Evolutionary conservation across 768 basidiomycete genomes (phyloP), one percentile per base, ranked within the genome.

Genomic region (Hebeloma cylindrosporum): DNA sequence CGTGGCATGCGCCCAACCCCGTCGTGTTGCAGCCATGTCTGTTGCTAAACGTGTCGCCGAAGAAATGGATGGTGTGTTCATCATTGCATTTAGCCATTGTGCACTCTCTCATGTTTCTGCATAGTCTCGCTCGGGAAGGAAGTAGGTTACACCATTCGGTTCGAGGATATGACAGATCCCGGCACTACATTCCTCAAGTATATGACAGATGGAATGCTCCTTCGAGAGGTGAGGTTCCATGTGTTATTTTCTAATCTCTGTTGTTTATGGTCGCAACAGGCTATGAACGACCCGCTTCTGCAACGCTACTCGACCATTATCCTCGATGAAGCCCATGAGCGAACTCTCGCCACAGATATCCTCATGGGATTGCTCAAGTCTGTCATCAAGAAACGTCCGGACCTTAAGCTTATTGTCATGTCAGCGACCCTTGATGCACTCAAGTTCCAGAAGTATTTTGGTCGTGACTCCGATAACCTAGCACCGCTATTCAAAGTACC

Each of bases 91-190:
- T n/a, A n/a, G n/a, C n/a, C n/a, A n/a, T n/a, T n/a, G n/a, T n/a
- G n/a, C n/a, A n/a, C n/a, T n/a, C n/a, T n/a, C n/a, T n/a, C n/a
- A n/a, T n/a, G n/a, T n/a, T n/a, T n/a, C n/a, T n/a, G n/a, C n/a
- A n/a, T n/a, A n/a, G n/a, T n/a, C n/a, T n/a, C n/a, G n/a, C n/a
- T n/a, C n/a, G n/a, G n/a, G n/a, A n/a, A n/a, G n/a, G n/a, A 35
- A 35, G 16, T 35, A 35, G 33, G 16, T 21, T 35, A 35, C 14
- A 35, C 33, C 7, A 35, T 35, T 18, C 33, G 33, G 16, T 35
- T 35, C 33, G 33, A 35, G 14, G 33, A 35, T 35, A 35, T 35
- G 33, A 35, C 33, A 16, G 33, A 35, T 35, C 33, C 33, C 33
- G 33, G 14, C 5, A 16, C 33, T 6, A 35, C 33, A n/a, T 35